Percentiles rank a stretch among this genome's conserved stretches.
phyloP scores from a whole-genome alignment of 2,329 filamentous ascomycete genomes.

The Colletotrichum euphorbiae region DNA sequence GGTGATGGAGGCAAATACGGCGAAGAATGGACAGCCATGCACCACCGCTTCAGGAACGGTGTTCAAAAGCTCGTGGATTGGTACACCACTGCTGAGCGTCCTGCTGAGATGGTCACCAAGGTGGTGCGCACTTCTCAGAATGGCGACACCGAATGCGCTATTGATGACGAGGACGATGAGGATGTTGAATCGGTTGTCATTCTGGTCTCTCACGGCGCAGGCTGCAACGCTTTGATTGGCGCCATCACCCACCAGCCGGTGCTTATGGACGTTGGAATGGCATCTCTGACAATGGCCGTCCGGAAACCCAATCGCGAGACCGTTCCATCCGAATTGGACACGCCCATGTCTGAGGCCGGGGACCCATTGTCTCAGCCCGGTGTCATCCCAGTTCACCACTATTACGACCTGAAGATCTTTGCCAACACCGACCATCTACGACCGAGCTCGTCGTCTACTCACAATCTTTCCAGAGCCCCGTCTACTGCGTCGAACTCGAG shows the following conservation, averaged over 20 bases:
- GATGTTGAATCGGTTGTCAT: conserved; percentile 83
- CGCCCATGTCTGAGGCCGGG: conserved; percentile 42
- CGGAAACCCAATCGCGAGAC: conserved; percentile 62
- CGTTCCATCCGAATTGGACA: conserved; percentile 43
- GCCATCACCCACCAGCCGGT: conserved; percentile 93
- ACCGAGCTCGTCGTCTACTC: conserved; percentile 51
- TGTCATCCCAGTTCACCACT: conserved; percentile 63
- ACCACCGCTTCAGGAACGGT: conserved; percentile 85
- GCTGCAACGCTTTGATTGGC: conserved; percentile 94
- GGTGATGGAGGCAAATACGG: conserved; percentile 88
- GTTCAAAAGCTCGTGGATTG: conserved; percentile 83
- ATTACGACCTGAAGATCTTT: conserved; percentile 80
- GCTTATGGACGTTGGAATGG: conserved; percentile 88
- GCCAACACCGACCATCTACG: conserved; percentile 81
- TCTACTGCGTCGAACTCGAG: conserved; percentile 51
- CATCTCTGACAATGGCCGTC: conserved; percentile 90
- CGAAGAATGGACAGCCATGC: conserved; percentile 97
- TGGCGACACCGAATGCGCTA: conserved; percentile 45
- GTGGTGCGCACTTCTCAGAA: conserved; percentile 51
- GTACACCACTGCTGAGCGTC: conserved; percentile 73
- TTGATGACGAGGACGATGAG: conserved; percentile 66
- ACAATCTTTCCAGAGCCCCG: conserved; percentile 44
- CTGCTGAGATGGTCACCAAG: conserved; percentile 64
- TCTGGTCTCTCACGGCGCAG: conserved; percentile 92
- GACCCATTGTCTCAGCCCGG: conserved; percentile 39